Conservation (phyloP, 331 rosid species). For the Telfairia occidentalis region DNA sequence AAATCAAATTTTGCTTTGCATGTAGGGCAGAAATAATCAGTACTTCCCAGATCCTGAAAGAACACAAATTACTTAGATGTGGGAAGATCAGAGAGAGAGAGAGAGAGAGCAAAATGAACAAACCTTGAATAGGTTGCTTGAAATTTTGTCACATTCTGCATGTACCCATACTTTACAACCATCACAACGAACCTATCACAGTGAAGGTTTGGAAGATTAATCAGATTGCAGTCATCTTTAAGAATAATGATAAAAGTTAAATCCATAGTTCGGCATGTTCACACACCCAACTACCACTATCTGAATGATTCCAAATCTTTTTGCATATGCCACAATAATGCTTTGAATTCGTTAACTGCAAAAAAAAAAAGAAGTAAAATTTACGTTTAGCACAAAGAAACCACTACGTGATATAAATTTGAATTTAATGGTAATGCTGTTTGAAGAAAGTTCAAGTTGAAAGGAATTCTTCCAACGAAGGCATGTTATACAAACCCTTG, state of each 20-base stretch:
- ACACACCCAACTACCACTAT: slow-evolving; percentile 98
- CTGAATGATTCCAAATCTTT: slow-evolving; percentile 83
- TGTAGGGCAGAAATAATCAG: slow-evolving; percentile 94
- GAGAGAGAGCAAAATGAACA: slow-evolving; percentile 15
- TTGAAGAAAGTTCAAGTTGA: neutral
- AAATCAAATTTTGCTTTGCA: slow-evolving; percentile 97
- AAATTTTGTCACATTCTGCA: slow-evolving; percentile 87
- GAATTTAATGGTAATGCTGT: neutral
- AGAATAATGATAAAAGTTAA: slow-evolving; percentile 9
- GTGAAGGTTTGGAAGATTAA: slow-evolving; percentile 12
- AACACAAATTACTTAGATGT: slow-evolving; percentile 26
- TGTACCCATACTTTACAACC: slow-evolving; percentile 99
- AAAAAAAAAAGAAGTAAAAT: slow-evolving; percentile 8
- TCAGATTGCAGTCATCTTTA: neutral
- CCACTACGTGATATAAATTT: neutral
- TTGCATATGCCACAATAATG: slow-evolving; percentile 97
- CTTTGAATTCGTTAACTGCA: slow-evolving; percentile 75
- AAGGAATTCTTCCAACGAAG: slow-evolving; percentile 8
- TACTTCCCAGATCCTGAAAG: slow-evolving; percentile 70
- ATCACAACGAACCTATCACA: slow-evolving; percentile 91
- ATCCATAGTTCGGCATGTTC: slow-evolving; percentile 12
- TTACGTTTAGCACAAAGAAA: slow-evolving; percentile 3
- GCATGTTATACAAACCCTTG: slow-evolving; percentile 55
- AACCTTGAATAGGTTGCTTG: slow-evolving; percentile 77
- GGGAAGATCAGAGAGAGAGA: slow-evolving; percentile 6